Evolutionary conservation across 257 asterid species (phyloP), one percentile per base, ranked within the genome.

Genomic region (Solanum megistacrolobum): DNA sequence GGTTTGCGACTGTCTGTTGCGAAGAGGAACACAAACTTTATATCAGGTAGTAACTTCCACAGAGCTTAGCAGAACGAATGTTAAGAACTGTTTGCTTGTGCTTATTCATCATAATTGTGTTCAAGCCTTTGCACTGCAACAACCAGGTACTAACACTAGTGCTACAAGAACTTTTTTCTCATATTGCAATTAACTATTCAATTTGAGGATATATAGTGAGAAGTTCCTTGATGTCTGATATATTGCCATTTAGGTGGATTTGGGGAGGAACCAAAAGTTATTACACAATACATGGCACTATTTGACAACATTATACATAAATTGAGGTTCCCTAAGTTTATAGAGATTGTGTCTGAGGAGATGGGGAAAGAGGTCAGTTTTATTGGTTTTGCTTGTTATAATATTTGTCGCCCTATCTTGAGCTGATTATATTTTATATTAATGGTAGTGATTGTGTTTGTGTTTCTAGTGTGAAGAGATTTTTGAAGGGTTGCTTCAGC

Each of bases 81-180:
- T 93, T 21, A 81, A 89, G 72, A 94, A 93, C 86, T 95, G 98
- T 91, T 90, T 97, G 46, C 95, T 97, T 5, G 99, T 96, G 71
- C 88, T 97, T 27, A 92, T 95, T 87, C 97, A 96, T 93, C 98
- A 97, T 52, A 97, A 96, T 87, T 96, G 98, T 65, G 95, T 95
- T 62, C 98, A 97, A 90, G 98, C 98, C 83, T 96, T 96, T 60
- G 68, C 93, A 20, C 13, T 91, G 9, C 91, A 88, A 86, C 93
- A 86, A 87, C 94, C 92, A 85, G 98, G 98, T 96, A 34, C 62
- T 48, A 10, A 31, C 43, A n/a, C 9, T 25, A 72, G 65, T 52
- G n/a, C 78, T 52, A 55, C 48, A 36, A 39, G 34, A 32, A 86
- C 48, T 16, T 41, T 14, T 5, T 5, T 43, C 14, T 39, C 88